Base-by-base conservation (phyloP, 192 early-diverging fungal genomes). In the Coemansia sp. region DNA sequence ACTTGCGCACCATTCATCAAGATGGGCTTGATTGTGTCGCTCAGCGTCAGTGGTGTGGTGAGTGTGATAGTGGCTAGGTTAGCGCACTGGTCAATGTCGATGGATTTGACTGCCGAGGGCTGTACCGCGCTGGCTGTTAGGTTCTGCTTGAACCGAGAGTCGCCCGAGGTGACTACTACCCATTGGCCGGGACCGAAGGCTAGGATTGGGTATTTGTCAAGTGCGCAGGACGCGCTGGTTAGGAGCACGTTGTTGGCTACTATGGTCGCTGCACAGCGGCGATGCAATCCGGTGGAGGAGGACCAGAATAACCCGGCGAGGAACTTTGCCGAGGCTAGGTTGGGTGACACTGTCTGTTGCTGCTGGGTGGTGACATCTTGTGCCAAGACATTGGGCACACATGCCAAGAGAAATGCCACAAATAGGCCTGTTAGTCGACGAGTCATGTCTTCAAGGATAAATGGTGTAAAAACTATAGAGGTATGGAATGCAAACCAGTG, bases 251-350 rank as follows among this genome's bases (percentile, higher is more conserved):
- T 76, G 58, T 72, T 63, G 2, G 78, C 58, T 10, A 81, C 69
- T 25, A 81, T 67, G 3, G 78, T 76, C 15, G 78, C 78, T 3
- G 78, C 66, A 14, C 78, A 81, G 34, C 74, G 69, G 7, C 78
- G 69, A 45, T 76, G 69, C 17, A 74, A 39, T 2, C 73, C 74
- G 7, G 51, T 68, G 1, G 63, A 46, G 4, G 70, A 37, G 6
- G 78, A 67, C 78, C 78, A 81, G 67, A 81, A 81, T 29, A 81
- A 64, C 0, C 78, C 78, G 0, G 74, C 74, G 57, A 81, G 72
- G 38, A 81, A 76, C 60, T 62, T 67, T 59, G 71, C 67, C 9
- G 67, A 45, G 37, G 58, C 58, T 15, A 81, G 63, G 59, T 70
- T 64, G 0, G 70, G 27, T 1, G 70, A 67, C 6, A 76, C 55